Evolutionary conservation across 805 yeast genomes (phyloP).

Genomic region (Cyberlindnera maritima): DNA sequence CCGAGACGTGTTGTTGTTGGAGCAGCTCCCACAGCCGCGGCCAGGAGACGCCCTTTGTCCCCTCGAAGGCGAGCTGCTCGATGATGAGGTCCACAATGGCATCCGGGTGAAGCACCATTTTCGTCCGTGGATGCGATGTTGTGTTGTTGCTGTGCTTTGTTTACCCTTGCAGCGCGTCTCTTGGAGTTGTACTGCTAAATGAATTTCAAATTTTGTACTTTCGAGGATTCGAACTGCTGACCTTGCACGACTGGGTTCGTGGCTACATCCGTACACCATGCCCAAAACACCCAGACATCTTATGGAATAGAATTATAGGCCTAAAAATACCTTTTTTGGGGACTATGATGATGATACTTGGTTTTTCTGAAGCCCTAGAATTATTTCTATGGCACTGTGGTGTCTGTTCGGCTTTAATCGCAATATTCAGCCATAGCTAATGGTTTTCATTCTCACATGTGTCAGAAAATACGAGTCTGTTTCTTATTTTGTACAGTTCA

Average conservation of each 20-base stretch:
- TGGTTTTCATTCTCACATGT: no score
- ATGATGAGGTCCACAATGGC: slow-evolving; percentile 31
- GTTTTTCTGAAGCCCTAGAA: no score
- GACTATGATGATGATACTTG: neutral
- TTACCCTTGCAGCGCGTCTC: neutral
- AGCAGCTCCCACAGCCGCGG: slow-evolving; percentile 33
- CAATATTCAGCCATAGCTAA: no score
- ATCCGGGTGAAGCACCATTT: slow-evolving; percentile 18
- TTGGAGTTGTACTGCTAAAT: neutral
- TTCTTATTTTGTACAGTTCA: neutral
- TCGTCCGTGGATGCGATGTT: neutral
- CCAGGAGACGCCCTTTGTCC: slow-evolving; percentile 32
- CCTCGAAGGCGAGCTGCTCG: slow-evolving; percentile 35
- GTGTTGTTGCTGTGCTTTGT: neutral
- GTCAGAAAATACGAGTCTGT: no score
- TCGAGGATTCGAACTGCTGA: slow-evolving; percentile 2
- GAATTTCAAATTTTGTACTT: neutral
- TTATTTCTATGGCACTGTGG: no score
- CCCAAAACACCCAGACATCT: neutral
- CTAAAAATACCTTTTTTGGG: neutral
- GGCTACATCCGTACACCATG: neutral
- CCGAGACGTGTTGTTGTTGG: slow-evolving; percentile 8
- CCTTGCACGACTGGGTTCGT: neutral
- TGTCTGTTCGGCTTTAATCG: no score
- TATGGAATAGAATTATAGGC: neutral